These are phyloP conservation scores for Scutellaria galericulata DNA, from an alignment of 257 asterid genomes.

Conservation along the genomic window DNA sequence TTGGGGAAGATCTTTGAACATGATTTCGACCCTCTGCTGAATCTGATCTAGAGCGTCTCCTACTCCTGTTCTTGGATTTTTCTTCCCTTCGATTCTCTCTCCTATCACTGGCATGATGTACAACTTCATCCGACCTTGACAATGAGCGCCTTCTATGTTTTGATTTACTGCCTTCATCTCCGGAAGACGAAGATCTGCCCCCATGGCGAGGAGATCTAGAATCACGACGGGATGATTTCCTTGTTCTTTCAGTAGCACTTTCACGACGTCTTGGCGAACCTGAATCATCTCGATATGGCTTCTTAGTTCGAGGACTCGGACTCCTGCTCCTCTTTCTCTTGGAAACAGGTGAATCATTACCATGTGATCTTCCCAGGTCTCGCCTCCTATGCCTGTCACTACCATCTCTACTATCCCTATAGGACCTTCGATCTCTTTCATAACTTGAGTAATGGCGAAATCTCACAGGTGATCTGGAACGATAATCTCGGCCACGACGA, in stretches of 20 bases:
- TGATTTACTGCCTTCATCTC: slow-evolving; percentile 62
- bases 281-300: slow-evolving; percentile 61
- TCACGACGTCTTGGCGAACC: slow-evolving; percentile 62
- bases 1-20: slow-evolving; percentile 51
- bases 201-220: slow-evolving; percentile 71
- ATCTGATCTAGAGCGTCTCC: slow-evolving; percentile 62
- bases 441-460: slow-evolving; percentile 74
- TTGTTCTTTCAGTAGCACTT: slow-evolving; percentile 60
- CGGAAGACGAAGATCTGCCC: slow-evolving; percentile 67
- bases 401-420: slow-evolving; percentile 68
- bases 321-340: slow-evolving; percentile 87
- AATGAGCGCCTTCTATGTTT: slow-evolving; percentile 70
- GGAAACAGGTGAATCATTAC: slow-evolving; percentile 56
- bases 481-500: slow-evolving; percentile 64
- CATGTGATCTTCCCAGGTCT: slow-evolving; percentile 59
- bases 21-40: slow-evolving; percentile 53
- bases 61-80: slow-evolving; percentile 53
- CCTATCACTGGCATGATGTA: slow-evolving; percentile 58
- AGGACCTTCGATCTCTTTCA: slow-evolving; percentile 70
- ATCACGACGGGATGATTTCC: slow-evolving; percentile 57
- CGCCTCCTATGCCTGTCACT: slow-evolving; percentile 65
- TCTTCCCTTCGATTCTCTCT: slow-evolving; percentile 53
- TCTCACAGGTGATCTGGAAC: slow-evolving; percentile 89
- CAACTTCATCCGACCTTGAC: slow-evolving; percentile 75
- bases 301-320: slow-evolving; percentile 68